phyloP scores from a whole-genome alignment of 2,329 filamentous ascomycete genomes.

The Cercospora janseana region DNA sequence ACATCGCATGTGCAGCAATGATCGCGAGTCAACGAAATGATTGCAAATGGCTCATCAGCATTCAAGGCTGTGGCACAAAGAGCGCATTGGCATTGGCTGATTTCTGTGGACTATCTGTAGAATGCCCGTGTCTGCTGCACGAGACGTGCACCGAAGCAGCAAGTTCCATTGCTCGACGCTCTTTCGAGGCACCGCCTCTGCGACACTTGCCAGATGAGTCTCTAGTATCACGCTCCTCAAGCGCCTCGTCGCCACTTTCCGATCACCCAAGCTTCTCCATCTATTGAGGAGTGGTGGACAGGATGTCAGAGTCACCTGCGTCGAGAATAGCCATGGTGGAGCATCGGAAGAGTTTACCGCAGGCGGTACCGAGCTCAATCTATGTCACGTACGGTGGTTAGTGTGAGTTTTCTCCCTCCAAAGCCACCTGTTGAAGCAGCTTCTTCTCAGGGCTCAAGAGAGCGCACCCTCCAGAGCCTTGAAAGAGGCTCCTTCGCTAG shows the following conservation, averaged over 20 bases:
- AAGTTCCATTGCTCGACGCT: neutral
- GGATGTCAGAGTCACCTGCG: constrained; percentile 95
- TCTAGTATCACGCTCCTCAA: no score
- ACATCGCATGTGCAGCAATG: neutral
- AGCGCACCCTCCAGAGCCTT: constrained; percentile 39
- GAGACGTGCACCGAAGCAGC: neutral
- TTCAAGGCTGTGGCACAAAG: neutral
- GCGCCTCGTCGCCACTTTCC: neutral
- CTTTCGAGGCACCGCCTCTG: neutral
- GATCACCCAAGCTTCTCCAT: no score
- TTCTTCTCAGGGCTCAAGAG: constrained; percentile 81
- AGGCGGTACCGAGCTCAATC: constrained; percentile 97
- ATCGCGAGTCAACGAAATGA: neutral
- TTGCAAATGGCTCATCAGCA: no score
- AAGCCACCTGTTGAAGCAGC: constrained; percentile 60
- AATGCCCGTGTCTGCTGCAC: neutral
- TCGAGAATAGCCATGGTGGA: constrained; percentile 96
- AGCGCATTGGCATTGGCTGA: neutral
- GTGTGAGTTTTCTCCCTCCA: constrained; percentile 69
- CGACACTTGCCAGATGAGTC: neutral
- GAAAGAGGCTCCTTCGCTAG: constrained; percentile 39
- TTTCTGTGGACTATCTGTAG: neutral
- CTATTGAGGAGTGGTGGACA: constrained; percentile 64
- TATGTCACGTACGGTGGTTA: constrained; percentile 52
- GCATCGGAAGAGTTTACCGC: constrained; percentile 98